Evolutionary conservation across 1,284 basidiomycete species (phyloP).

Genomic region (Trichosporon coremiiforme): DNA sequence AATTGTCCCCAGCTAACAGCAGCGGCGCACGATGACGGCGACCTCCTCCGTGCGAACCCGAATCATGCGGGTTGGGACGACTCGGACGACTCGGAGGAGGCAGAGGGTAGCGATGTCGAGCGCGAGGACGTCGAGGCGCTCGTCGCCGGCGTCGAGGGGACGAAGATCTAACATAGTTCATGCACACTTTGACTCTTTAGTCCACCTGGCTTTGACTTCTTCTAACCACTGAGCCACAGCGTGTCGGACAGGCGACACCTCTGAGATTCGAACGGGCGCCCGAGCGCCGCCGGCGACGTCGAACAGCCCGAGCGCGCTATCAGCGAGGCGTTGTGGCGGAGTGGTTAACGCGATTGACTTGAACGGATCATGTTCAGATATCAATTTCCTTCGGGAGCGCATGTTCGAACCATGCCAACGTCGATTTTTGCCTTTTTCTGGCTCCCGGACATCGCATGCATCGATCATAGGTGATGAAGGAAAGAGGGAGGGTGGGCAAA

Average conservation of each 20-base stretch:
- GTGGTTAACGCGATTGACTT: conserved; percentile 14
- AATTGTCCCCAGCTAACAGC: neutral
- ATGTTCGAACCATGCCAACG: conserved; percentile 9
- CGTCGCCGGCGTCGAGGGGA: conserved; percentile 37
- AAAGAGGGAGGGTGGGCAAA: neutral
- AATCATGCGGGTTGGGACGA: conserved; percentile 59
- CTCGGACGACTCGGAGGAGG: conserved; percentile 28
- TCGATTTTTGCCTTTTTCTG: neutral
- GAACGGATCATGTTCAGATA: neutral
- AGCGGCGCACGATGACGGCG: conserved; percentile 55
- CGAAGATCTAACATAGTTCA: conserved; percentile 20
- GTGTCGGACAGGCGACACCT: neutral
- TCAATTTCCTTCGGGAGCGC: conserved; percentile 11
- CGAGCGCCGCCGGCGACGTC: neutral
- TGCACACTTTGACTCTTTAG: neutral
- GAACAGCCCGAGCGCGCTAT: neutral
- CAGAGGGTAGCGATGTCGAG: conserved; percentile 42
- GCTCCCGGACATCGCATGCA: neutral
- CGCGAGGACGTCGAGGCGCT: conserved; percentile 48
- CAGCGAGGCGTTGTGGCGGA: neutral
- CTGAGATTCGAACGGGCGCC: neutral
- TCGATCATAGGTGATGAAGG: neutral
- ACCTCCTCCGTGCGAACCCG: conserved; percentile 63
- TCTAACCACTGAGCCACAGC: too few species aligned
- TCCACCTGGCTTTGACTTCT: too few species aligned